These are phyloP conservation scores for Spergularia marina DNA, from an alignment of 148 eudicot species.

Conservation along the genomic window DNA sequence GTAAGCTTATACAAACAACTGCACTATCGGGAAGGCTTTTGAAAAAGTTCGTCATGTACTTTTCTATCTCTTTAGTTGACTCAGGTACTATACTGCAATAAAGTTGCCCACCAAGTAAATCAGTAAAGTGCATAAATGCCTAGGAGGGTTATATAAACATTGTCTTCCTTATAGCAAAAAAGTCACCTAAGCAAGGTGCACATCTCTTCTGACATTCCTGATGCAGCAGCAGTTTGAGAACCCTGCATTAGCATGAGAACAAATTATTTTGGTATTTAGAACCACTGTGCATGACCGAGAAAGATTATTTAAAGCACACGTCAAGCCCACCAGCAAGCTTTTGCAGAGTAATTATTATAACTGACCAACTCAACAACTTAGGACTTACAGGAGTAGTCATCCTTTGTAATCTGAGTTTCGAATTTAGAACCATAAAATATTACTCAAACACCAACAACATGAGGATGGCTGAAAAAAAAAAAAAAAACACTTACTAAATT, in stretches of 20 bases:
- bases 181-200: constrained; percentile 39
- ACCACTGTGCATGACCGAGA: not conserved
- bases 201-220: constrained; percentile 20
- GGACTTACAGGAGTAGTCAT: too few species aligned
- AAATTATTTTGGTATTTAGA: not conserved
- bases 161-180: not conserved
- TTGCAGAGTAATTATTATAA: too few species aligned
- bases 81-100: constrained; percentile 58
- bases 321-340: too few species aligned
- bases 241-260: constrained; percentile 37
- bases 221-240: constrained; percentile 29
- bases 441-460: not conserved
- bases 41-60: constrained; percentile 46
- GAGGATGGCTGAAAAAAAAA: too few species aligned
- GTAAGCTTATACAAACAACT: constrained; percentile 67
- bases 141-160: not conserved
- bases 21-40: constrained; percentile 59
- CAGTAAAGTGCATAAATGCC: constrained; percentile 12
- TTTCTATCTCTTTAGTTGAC: constrained; percentile 43
- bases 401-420: not conserved
- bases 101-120: constrained; percentile 18
- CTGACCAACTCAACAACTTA: not conserved
- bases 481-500: too few species aligned
- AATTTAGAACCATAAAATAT: not conserved
- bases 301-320: not conserved